Base-by-base conservation (phyloP, 1,284 basidiomycete genomes). In the Ganoderma lingzhi region DNA sequence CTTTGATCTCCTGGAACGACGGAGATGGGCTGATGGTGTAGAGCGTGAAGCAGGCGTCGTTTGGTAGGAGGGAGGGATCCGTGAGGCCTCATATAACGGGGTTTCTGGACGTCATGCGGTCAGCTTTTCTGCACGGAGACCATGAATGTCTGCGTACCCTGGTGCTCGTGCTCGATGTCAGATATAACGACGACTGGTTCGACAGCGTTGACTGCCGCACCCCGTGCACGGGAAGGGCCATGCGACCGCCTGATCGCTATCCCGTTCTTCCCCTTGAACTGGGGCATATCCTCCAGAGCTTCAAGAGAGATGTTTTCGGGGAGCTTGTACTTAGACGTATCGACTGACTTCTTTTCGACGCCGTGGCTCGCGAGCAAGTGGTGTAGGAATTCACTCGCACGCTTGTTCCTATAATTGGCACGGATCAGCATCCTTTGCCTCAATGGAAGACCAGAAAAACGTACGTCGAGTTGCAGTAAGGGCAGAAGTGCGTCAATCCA, bases 401-500 rank as follows among this genome's bases (percentile, higher is more conserved):
- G 72, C 51, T 71, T 74, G 56, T 66, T 69, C 17, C 72, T 76
- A 55, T 3, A 39, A 15, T 35, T 41, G 39, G 12, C 10, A 15
- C 19, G 23, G 10, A 45, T 51, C 17, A 63, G n/a, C 32, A 39
- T 19, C 4, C n/a, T 28, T 51, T 6, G 35, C 32, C 14, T 12
- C 48, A 15, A 8, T 6, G n/a, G 19, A 30, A 42, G n/a, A 10
- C 2, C 19, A 44, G 3, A 9, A 23, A 14, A 45, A 10, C 63
- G 14, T 53, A 56, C 58, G 14, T 44, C 15, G 61, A 59, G 19
- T 5, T 10, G 32, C 67, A 70, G 6, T 45, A 45, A 0, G 75
- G 71, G 63, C 75, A 76, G 48, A 70, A 68, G 59, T 69, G 67
- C 15, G 53, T 65, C 44, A 56, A 15, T 12, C 63, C 64, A 2